phyloP scores from a whole-genome alignment of 345 rosid genomes.

The Rhizophora apiculata region DNA sequence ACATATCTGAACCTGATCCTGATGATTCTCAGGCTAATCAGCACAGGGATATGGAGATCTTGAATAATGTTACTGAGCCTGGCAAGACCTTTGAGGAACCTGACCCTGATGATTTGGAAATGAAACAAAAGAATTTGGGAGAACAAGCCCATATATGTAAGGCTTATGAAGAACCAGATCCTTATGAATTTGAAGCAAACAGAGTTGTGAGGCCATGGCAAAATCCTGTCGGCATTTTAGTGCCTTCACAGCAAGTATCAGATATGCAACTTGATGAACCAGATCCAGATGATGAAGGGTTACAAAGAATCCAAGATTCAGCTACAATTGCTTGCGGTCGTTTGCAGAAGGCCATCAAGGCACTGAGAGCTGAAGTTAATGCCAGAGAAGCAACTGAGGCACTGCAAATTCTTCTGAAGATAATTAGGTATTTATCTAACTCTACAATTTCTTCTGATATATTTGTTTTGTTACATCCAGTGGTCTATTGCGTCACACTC shows the following conservation, averaged over 20 bases:
- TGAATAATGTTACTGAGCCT: background rate
- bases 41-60: slow-evolving; percentile 7
- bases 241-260: slow-evolving; percentile 27
- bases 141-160: slow-evolving; percentile 19
- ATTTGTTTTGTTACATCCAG: background rate
- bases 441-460: slow-evolving; percentile 3
- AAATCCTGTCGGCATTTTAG: slow-evolving; percentile 33
- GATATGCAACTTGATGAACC: slow-evolving; percentile 57
- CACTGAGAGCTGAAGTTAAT: slow-evolving; percentile 51
- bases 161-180: slow-evolving; percentile 14
- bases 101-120: slow-evolving; percentile 13
- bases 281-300: slow-evolving; percentile 72
- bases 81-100: slow-evolving; percentile 11
- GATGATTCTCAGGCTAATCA: slow-evolving; percentile 6
- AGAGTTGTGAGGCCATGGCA: slow-evolving; percentile 26
- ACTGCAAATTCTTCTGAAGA: slow-evolving; percentile 63
- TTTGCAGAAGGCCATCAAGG: slow-evolving; percentile 60
- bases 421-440: slow-evolving; percentile 53
- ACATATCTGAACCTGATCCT: slow-evolving; percentile 10
- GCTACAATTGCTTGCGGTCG: slow-evolving; percentile 53
- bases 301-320: slow-evolving; percentile 74
- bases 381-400: slow-evolving; percentile 42
- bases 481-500: background rate
- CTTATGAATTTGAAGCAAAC: slow-evolving; percentile 28
- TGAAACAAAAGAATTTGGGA: slow-evolving; percentile 16